A percentile compares a stretch with the other conserved stretches of the same genome.
These are phyloP conservation scores for Pleurotus cornucopiae DNA, from an alignment of 768 basidiomycete species.

Conservation along the genomic window DNA sequence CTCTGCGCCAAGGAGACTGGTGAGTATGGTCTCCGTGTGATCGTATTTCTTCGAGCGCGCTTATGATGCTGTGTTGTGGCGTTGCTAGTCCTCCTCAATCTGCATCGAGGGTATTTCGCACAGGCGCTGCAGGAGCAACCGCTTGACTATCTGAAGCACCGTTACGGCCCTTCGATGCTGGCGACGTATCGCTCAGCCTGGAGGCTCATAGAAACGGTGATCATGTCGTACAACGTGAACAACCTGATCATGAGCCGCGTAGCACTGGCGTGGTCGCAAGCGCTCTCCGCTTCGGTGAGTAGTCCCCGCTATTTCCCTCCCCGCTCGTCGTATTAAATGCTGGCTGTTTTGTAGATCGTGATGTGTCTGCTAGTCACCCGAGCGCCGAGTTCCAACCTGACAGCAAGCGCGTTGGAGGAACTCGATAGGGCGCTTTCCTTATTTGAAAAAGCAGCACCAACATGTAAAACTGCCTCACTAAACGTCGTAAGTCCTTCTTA, in stretches of 20 bases:
- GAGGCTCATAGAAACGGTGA: slow-evolving; percentile 51
- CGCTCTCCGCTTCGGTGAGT: slow-evolving; percentile 61
- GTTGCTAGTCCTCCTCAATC: slow-evolving; percentile 48
- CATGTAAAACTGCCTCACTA: slow-evolving; percentile 40
- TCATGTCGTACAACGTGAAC: slow-evolving; percentile 33
- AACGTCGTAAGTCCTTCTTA: slow-evolving; percentile 31
- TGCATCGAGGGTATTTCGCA: slow-evolving; percentile 67
- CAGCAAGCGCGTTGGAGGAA: slow-evolving; percentile 42
- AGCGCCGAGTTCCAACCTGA: slow-evolving; percentile 45
- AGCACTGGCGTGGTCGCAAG: slow-evolving; percentile 60
- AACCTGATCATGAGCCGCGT: slow-evolving; percentile 42
- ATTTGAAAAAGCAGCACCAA: slow-evolving; percentile 43
- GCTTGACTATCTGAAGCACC: slow-evolving; percentile 52
- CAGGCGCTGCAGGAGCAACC: slow-evolving; percentile 61
- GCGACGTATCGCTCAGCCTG: slow-evolving; percentile 72
- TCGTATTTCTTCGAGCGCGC: no score
- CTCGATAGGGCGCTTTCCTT: slow-evolving; percentile 38
- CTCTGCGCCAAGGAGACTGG: slow-evolving; percentile 48
- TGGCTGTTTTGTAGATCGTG: slow-evolving; percentile 38
- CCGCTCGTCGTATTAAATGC: neutral
- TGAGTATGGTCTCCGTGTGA: slow-evolving; percentile 16
- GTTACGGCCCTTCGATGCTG: slow-evolving; percentile 65
- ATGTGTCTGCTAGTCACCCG: slow-evolving; percentile 53
- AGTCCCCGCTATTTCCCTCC: neutral
- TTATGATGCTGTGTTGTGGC: no score